These are phyloP conservation scores for Xylaria cubensis DNA, from an alignment of 495 filamentous ascomycete species.

Conservation along the genomic window DNA sequence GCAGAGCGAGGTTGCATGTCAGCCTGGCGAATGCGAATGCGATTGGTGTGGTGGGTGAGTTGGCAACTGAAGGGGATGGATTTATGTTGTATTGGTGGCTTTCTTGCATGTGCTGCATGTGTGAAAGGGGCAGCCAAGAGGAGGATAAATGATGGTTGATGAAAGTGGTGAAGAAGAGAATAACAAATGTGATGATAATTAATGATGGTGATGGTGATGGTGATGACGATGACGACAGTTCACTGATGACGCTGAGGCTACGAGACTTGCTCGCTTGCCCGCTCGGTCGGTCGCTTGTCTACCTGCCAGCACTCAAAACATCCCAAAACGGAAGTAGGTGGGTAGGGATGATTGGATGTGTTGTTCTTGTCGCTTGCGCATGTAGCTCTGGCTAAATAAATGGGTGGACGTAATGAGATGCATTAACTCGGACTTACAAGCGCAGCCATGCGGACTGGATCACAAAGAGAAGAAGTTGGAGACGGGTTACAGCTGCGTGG, in stretches of 20 bases:
- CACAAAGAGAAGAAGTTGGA: not conserved
- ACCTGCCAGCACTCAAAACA: not conserved
- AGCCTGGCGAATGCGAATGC: conserved; percentile 23
- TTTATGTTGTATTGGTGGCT: not conserved
- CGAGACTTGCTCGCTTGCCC: not conserved
- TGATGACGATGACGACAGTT: conserved; percentile 12
- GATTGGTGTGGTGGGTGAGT: not conserved
- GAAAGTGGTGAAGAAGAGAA: too few species aligned
- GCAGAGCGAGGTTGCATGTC: conserved; percentile 34
- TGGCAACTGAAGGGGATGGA: not conserved
- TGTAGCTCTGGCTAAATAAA: not conserved
- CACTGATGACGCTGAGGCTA: not conserved
- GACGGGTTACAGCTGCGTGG: conserved; percentile 1
- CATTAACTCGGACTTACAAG: conserved; percentile 47
- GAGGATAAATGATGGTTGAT: too few species aligned
- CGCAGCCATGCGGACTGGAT: conserved; percentile 48
- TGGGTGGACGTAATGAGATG: not conserved
- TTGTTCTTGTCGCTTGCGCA: not conserved
- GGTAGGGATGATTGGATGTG: not conserved
- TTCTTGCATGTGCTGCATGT: not conserved
- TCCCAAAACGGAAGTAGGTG: not conserved
- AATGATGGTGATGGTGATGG: not conserved
- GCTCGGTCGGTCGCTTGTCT: not conserved
- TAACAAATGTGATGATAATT: not conserved
- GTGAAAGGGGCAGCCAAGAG: too few species aligned